phyloP scores from a whole-genome alignment of 805 yeast genomes.

The Pichia rugopelliculosa region DNA sequence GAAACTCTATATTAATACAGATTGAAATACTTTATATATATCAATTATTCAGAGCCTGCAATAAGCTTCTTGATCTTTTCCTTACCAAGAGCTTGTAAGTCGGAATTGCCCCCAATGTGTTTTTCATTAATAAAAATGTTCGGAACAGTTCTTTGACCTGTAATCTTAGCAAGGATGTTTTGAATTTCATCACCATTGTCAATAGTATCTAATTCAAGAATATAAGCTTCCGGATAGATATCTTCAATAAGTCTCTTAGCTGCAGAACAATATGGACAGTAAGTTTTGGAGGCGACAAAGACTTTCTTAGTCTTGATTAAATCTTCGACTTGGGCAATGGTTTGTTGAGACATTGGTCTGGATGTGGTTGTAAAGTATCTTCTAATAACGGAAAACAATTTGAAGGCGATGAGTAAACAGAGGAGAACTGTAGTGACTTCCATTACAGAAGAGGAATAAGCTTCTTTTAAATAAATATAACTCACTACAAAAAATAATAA shows the following conservation, averaged over 20 bases:
- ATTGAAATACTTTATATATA: no score
- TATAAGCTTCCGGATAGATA: slow-evolving; percentile 40
- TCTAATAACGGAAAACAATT: slow-evolving; percentile 24
- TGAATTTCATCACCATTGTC: slow-evolving; percentile 80
- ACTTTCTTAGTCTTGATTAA: slow-evolving; percentile 60
- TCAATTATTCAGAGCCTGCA: neutral
- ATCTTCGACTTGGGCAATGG: slow-evolving; percentile 49
- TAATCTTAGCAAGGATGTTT: slow-evolving; percentile 63
- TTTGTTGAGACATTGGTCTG: slow-evolving; percentile 52
- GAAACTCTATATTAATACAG: no score
- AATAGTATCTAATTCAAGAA: slow-evolving; percentile 43
- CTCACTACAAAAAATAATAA: neutral
- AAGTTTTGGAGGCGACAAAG: slow-evolving; percentile 75
- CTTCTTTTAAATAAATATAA: neutral
- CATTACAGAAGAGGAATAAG: neutral
- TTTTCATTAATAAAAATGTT: slow-evolving; percentile 83
- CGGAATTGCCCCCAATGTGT: slow-evolving; percentile 95
- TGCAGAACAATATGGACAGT: slow-evolving; percentile 60
- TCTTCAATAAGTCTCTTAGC: slow-evolving; percentile 37
- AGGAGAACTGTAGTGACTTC: neutral
- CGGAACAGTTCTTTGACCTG: slow-evolving; percentile 93
- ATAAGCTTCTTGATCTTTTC: slow-evolving; percentile 11
- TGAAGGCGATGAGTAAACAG: slow-evolving; percentile 14
- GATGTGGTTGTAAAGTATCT: slow-evolving; percentile 25
- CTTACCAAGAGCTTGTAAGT: slow-evolving; percentile 60